Conservation (phyloP, 176 grass and related monocot species). For the Avena sativa region DNA sequence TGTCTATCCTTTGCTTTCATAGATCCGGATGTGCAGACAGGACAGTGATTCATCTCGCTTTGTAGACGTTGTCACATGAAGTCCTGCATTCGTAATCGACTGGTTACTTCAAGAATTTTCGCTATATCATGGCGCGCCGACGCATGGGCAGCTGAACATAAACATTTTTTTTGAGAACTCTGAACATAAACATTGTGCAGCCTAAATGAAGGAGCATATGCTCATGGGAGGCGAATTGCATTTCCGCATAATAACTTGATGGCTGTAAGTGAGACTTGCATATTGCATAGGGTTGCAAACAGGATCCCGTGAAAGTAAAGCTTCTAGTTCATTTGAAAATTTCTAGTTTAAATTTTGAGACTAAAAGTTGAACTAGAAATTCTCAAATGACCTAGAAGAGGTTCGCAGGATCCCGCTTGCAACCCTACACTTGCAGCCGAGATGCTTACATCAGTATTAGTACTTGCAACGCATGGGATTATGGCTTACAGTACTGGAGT, state of each 20-base stretch:
- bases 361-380: no score
- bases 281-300: no score
- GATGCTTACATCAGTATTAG: conserved; percentile 1
- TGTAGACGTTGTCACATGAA: not conserved
- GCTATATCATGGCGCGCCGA: not conserved
- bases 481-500: not conserved
- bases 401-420: no score
- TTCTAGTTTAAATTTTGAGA: no score
- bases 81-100: not conserved
- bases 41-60: not conserved
- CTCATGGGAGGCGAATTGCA: no score
- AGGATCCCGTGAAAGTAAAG: no score
- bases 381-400: no score
- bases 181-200: not conserved
- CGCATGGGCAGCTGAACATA: not conserved
- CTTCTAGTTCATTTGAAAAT: no score
- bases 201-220: no score
- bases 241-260: no score
- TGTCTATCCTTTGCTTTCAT: not conserved
- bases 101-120: not conserved
- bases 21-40: not conserved
- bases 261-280: no score
- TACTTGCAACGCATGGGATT: not conserved
- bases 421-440: not conserved
- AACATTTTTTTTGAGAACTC: no score